Base-by-base conservation (phyloP, 148 eudicot species). In the Persicaria tinctoria region DNA sequence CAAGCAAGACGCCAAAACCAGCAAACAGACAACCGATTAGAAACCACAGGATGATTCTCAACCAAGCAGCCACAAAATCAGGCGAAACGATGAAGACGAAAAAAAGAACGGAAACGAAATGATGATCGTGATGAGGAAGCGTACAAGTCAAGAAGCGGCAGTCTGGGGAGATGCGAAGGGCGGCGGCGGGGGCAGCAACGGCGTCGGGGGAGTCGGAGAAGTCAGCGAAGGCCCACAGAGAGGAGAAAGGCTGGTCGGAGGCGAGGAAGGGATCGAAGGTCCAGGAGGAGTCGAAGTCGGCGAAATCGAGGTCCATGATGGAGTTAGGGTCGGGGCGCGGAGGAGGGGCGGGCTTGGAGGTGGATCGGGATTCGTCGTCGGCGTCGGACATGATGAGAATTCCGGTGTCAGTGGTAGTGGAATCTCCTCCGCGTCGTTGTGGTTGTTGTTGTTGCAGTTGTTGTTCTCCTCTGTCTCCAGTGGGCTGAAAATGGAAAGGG, bases 241-340 rank as follows among this genome's bases (percentile, higher is more conserved):
- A 69, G 20, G 98, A 87, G 73, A 73, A 84, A 44, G 98, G 91
- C 70, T 85, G 97, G 57, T 89, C 72, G 72, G 49, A 87, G 4
- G 84, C 55, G 4, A 86, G 83, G 80, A 91, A 84, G 80, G 91
- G 97, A 79, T 91, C 97, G 63, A 91, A 88, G n/a, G 86, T 77
- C 98, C 97, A 93, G 46, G 91, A 79, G 46, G 80, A 79, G n/a
- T 85, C 97, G 5, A 89, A 87, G 76, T 93, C 85, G 16, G 75
- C 85, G 51, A 89, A 82, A 78, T 89, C 98, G 78, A 93, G 84
- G 80, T 86, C 96, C 89, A 91, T 87, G 48, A 78, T 7, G 9
- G 56, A 69, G 53, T 57, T 70, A n/a, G 77, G 55, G 54, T 73
- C 76, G 54, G 20, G 50, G 3, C 27, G 18, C 7, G 47, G 18